phyloP scores from a whole-genome alignment of 108 stramenopile genomes.

The Seminavis robusta region DNA sequence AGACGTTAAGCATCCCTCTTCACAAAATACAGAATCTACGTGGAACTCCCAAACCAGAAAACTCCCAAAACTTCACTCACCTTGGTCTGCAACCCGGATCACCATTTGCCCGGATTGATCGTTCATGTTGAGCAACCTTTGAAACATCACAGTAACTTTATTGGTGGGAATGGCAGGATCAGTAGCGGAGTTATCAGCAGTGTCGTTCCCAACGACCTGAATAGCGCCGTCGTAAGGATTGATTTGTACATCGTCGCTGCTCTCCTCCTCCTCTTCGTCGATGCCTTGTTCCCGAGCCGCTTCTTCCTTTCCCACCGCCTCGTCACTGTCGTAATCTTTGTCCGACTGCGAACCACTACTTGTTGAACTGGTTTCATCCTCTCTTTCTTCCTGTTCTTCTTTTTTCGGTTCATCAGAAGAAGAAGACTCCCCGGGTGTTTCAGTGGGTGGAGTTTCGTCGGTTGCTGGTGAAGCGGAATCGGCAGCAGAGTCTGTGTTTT shows the following conservation, averaged over 20 bases:
- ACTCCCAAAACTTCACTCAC: too few species aligned
- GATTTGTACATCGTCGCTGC: slow-evolving; percentile 11
- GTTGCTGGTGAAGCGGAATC: too few species aligned
- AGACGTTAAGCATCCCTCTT: too few species aligned
- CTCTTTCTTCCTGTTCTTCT: too few species aligned
- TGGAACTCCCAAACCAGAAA: too few species aligned
- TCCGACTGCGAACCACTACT: not conserved
- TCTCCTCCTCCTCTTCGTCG: slow-evolving; percentile 17
- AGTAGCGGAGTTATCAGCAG: not conserved
- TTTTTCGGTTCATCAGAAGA: too few species aligned
- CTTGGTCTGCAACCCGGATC: not conserved
- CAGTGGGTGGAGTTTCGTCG: too few species aligned
- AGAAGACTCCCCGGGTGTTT: too few species aligned
- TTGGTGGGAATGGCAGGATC: not conserved
- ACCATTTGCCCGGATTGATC: slow-evolving; percentile 5
- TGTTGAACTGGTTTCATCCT: too few species aligned
- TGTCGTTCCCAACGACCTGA: not conserved
- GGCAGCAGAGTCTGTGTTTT: too few species aligned
- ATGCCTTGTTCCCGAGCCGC: slow-evolving; percentile 32
- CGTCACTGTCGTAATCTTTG: slow-evolving; percentile 40
- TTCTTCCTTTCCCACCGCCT: slow-evolving; percentile 39
- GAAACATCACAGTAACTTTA: slow-evolving; percentile 10
- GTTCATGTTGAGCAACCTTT: slow-evolving; percentile 9
- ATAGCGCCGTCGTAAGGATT: not conserved
- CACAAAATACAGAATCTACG: too few species aligned